Conservation (phyloP, 805 yeast species). For the Candida ovalis region DNA sequence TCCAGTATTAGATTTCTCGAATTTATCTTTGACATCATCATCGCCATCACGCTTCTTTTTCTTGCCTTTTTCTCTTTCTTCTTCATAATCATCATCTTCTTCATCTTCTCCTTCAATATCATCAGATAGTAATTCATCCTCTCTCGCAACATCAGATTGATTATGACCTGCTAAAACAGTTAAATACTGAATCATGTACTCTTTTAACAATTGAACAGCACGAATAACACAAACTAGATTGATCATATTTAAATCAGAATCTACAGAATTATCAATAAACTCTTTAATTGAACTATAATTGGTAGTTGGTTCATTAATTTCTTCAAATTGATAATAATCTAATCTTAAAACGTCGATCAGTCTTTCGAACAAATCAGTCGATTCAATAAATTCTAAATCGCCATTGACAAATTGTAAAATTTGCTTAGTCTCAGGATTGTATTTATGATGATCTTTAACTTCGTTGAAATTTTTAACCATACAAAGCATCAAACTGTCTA, state of each 20-base stretch:
- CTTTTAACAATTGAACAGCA: conserved; percentile 18
- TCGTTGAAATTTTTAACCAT: conserved; percentile 16
- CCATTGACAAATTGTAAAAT: conserved; percentile 17
- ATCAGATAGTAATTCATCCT: not conserved
- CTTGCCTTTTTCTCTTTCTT: not conserved
- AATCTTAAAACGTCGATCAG: conserved; percentile 19
- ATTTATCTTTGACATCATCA: no score
- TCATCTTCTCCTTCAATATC: conserved; percentile 5
- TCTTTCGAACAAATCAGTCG: conserved; percentile 19
- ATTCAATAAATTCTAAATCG: conserved; percentile 23
- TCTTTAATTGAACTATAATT: conserved; percentile 22
- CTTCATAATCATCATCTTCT: conserved; percentile 5
- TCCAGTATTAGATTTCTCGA: no score
- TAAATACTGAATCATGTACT: conserved; percentile 20
- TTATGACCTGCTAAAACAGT: conserved; percentile 9
- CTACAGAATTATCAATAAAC: conserved; percentile 23
- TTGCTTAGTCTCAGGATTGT: conserved; percentile 12
- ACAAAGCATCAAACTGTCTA: conserved; percentile 16
- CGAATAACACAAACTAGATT: conserved; percentile 24
- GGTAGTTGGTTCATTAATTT: not conserved
- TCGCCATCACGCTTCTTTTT: no score
- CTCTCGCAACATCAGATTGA: conserved; percentile 1
- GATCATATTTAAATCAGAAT: conserved; percentile 21
- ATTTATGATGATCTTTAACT: conserved; percentile 6
- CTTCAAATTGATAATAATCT: not conserved